Evolutionary conservation across 306 rosid species (phyloP).

Genomic region (Vachellia pachyceras): DNA sequence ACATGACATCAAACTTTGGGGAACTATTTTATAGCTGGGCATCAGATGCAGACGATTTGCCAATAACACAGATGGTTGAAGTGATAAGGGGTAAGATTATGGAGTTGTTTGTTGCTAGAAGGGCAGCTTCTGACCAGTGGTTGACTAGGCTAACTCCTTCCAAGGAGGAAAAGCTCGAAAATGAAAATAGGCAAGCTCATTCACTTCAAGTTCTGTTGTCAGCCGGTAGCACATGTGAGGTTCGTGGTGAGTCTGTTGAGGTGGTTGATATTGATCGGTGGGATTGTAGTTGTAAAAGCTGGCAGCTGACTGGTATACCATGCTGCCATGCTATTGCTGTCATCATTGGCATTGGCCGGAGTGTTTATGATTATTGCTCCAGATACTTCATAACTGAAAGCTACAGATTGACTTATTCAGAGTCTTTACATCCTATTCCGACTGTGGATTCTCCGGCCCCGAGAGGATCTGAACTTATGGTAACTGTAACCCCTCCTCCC

Average conservation of each 20-base stretch:
- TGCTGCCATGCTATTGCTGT: slow-evolving; percentile 91
- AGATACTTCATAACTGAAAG: slow-evolving; percentile 77
- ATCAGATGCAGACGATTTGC: slow-evolving; percentile 83
- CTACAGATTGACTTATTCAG: slow-evolving; percentile 85
- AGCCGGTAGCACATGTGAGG: slow-evolving; percentile 76
- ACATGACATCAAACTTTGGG: slow-evolving; percentile 89
- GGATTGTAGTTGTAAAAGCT: slow-evolving; percentile 93
- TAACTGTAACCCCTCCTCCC: slow-evolving; percentile 92
- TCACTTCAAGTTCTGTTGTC: slow-evolving; percentile 65
- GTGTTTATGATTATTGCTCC: slow-evolving; percentile 85
- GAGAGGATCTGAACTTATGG: slow-evolving; percentile 56
- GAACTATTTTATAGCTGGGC: slow-evolving; percentile 94
- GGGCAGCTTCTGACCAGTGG: slow-evolving; percentile 76
- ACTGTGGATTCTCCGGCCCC: slow-evolving; percentile 48
- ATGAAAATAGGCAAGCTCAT: slow-evolving; percentile 60
- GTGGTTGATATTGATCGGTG: slow-evolving; percentile 75
- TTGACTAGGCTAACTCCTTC: slow-evolving; percentile 78
- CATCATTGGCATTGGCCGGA: slow-evolving; percentile 59
- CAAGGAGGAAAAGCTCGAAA: slow-evolving; percentile 88
- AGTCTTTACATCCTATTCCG: slow-evolving; percentile 64
- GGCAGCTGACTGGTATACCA: slow-evolving; percentile 86
- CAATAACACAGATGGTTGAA: slow-evolving; percentile 97
- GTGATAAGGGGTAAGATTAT: slow-evolving; percentile 77
- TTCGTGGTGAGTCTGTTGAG: slow-evolving; percentile 78
- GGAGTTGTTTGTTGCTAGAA: slow-evolving; percentile 75